These are phyloP conservation scores for Madurella mycetomatis DNA, from an alignment of 2,329 filamentous ascomycete genomes.

Conservation along the genomic window DNA sequence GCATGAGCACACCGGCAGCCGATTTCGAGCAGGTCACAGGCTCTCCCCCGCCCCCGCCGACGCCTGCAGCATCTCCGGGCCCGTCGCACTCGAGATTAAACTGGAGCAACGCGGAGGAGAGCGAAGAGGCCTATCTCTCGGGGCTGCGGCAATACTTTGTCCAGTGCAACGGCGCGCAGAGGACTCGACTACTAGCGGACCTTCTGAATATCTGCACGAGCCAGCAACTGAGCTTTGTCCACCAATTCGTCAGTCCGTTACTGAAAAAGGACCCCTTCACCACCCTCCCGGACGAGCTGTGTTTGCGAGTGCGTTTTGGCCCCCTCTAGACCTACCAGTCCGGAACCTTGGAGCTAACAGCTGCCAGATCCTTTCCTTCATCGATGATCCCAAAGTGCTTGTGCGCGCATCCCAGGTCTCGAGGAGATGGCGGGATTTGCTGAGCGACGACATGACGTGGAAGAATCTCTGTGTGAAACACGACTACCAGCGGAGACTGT, in stretches of 20 bases:
- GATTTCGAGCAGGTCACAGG: conserved; percentile 60
- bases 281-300: conserved; percentile 86
- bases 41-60: conserved; percentile 61
- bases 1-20: conserved; percentile 60
- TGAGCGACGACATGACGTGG: conserved; percentile 97
- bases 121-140: conserved; percentile 77
- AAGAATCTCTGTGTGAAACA: conserved; percentile 96
- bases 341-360: conserved; percentile 7
- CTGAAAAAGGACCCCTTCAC: conserved; percentile 96
- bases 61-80: conserved; percentile 61
- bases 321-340: conserved; percentile 5
- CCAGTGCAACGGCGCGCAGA: conserved; percentile 68
- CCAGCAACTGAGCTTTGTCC: conserved; percentile 91
- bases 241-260: conserved; percentile 89
- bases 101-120: conserved; percentile 72
- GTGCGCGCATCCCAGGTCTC: conserved; percentile 96
- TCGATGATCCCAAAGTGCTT: conserved; percentile 92
- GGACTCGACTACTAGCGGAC: conserved; percentile 78
- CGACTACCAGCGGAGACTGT: conserved; percentile 66
- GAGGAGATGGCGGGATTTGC: conserved; percentile 82
- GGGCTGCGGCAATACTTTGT: conserved; percentile 78
- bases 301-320: conserved; percentile 67
- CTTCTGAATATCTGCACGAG: conserved; percentile 92
- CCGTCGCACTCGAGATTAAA: conserved; percentile 59
- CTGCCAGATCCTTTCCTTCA: conserved; percentile 83